phyloP scores from a whole-genome alignment of 2,329 filamentous ascomycete species.

The Ophiocordyceps camponoti-floridani region DNA sequence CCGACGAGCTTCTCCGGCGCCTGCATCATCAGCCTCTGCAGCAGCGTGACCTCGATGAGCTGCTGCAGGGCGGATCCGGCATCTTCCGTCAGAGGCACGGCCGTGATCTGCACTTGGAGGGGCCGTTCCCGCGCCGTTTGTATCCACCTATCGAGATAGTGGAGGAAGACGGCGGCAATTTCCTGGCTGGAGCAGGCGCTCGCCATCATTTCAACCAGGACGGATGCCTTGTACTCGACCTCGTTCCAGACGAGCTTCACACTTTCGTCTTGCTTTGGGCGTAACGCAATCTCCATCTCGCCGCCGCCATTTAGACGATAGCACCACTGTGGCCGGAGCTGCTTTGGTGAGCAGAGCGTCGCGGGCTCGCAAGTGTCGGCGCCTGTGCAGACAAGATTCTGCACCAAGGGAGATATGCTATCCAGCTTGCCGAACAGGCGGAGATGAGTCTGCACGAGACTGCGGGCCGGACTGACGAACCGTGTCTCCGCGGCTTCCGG shows the following conservation, averaged over 20 bases:
- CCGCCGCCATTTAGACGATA: constrained; percentile 27
- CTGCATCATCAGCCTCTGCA: constrained; percentile 46
- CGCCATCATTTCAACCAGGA: constrained; percentile 30
- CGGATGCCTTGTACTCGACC: constrained; percentile 27
- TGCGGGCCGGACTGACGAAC: constrained; percentile 26
- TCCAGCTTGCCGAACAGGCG: constrained; percentile 34
- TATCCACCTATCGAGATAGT: constrained; percentile 41
- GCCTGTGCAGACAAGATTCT: constrained; percentile 38
- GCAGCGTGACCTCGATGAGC: constrained; percentile 40
- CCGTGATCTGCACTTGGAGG: constrained; percentile 8
- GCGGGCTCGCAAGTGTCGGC: too few relatives aligned
- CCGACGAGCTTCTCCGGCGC: constrained; percentile 45
- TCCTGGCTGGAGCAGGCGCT: constrained; percentile 34
- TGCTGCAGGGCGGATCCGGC: constrained; percentile 23
- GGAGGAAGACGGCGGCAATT: constrained; percentile 41
- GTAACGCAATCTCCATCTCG: constrained; percentile 30
- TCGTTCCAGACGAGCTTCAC: constrained; percentile 20
- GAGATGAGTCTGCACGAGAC: constrained; percentile 38
- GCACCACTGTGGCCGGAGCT: constrained; percentile 30
- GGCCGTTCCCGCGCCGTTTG: constrained; percentile 10
- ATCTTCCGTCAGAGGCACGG: constrained; percentile 12
- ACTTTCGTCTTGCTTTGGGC: constrained; percentile 6
- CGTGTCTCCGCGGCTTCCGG: constrained; percentile 15
- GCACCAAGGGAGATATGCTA: constrained; percentile 28
- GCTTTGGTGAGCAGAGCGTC: too few relatives aligned